These are phyloP conservation scores for Candida coquimbonensis DNA, from an alignment of 805 yeast species.

Conservation along the genomic window DNA sequence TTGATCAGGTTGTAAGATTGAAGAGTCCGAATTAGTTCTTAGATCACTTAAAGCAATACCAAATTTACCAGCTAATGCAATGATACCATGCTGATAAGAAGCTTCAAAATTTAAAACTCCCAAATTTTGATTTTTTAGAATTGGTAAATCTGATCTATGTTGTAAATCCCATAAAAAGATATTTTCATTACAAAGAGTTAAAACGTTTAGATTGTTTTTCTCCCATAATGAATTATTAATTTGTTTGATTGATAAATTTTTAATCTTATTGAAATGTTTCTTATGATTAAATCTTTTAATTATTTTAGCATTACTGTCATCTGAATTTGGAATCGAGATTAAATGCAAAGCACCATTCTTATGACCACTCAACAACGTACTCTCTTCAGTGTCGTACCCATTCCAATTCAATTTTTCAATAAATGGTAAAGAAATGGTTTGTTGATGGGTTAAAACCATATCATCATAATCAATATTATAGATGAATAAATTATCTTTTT, in stretches of 20 bases:
- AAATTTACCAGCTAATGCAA: slow-evolving; percentile 61
- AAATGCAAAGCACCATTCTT: slow-evolving; percentile 68
- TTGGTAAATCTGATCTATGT: slow-evolving; percentile 50
- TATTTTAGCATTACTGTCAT: slow-evolving; percentile 58
- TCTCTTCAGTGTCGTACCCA: slow-evolving; percentile 29
- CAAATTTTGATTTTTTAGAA: slow-evolving; percentile 41
- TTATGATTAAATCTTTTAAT: slow-evolving; percentile 73
- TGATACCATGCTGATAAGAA: slow-evolving; percentile 40
- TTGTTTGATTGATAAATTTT: slow-evolving; percentile 12
- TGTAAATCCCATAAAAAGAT: slow-evolving; percentile 72
- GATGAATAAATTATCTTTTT: slow-evolving; percentile 40
- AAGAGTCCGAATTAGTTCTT: slow-evolving; percentile 33
- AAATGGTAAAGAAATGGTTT: slow-evolving; percentile 52
- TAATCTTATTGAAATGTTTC: slow-evolving; percentile 40
- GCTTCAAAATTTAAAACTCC: slow-evolving; percentile 49
- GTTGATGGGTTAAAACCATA: slow-evolving; percentile 45
- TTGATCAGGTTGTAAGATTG: slow-evolving; percentile 36
- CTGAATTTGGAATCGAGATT: slow-evolving; percentile 55
- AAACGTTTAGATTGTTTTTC: slow-evolving; percentile 27
- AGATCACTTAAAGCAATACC: slow-evolving; percentile 74
- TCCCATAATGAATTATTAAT: slow-evolving; percentile 21
- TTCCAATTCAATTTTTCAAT: slow-evolving; percentile 50
- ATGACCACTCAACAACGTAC: slow-evolving; percentile 63
- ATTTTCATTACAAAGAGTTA: slow-evolving; percentile 61
- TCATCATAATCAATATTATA: slow-evolving; percentile 37